Base-by-base conservation (phyloP, 2,329 filamentous ascomycete genomes). In the Ascochyta clinopodiicola region DNA sequence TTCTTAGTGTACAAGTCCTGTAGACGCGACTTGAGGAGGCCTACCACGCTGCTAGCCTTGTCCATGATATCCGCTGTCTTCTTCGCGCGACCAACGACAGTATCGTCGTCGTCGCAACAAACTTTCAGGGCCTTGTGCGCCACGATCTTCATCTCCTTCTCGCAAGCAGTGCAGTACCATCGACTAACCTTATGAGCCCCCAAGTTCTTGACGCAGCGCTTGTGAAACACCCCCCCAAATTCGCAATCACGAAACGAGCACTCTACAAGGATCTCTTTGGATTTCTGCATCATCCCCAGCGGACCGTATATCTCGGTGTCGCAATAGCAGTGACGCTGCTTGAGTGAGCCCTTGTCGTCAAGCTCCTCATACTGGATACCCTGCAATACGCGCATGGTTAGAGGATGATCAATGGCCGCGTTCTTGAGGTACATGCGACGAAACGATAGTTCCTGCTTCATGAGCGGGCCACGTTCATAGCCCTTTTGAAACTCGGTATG, bases 271-370 rank as follows among this genome's bases (percentile, higher is more conserved):
- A 49, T 37, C 3, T 48, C 31, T 17, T 17, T 15, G 15, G 31
- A 25, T n/a, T 25, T 21, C 12, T 46, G 48, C 1, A 43, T 34
- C 0, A 36, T 4, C 1, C 24, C 25, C 4, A 17, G 7, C 2
- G 9, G 31, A 0, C 56, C 17, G 1, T 55, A 56, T 5, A 52
- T 17, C 2, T 34, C 25, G 4, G 42, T 50, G 7, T 46, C 21
- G 35, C 68, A 72, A 44, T 70, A 72, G 44, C 69, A 70, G 45
- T 70, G 70, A 40, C 68, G 70, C 1, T 68, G 54, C 31, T 25
- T 35, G 2, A n/a, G 2, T 6, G 36, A 36, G 9, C 36, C 56
- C 3, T 32, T 5, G 4, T 12, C 2, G 15, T 44, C 44, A 13
- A 51, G 42, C 2, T 25, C 35, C 42, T 56, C n/a, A n/a, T 17